Percentiles rank a stretch among this genome's conserved stretches.
phyloP scores from a whole-genome alignment of 169 alveolate species.

The Plasmodium gaboni region DNA sequence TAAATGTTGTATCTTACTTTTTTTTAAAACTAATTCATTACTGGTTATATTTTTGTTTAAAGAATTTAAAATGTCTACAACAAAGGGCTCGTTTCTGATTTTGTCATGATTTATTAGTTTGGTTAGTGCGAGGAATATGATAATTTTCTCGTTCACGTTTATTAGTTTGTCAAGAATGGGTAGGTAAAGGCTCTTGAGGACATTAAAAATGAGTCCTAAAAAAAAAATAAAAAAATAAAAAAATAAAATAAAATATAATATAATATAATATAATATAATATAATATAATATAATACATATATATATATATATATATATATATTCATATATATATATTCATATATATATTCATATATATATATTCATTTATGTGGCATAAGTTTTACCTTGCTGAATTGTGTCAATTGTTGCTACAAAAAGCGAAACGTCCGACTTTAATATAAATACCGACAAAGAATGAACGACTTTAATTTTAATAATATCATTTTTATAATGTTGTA shows the following conservation, averaged over 20 bases:
- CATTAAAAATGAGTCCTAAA: constrained; percentile 38
- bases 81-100: constrained; percentile 26
- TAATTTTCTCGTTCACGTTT: constrained; percentile 57
- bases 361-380: too few relatives aligned
- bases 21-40: constrained; percentile 56
- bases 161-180: constrained; percentile 50
- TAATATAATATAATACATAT: not conserved
- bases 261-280: too few relatives aligned
- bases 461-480: constrained; percentile 44
- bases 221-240: not conserved
- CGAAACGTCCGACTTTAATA: constrained; percentile 15
- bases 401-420: constrained; percentile 22
- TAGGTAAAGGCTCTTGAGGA: constrained; percentile 42
- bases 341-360: too few relatives aligned
- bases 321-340: not conserved
- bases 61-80: constrained; percentile 24
- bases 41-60: constrained; percentile 37
- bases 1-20: constrained; percentile 19
- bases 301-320: not conserved
- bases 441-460: constrained; percentile 33
- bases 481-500: constrained; percentile 81
- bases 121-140: constrained; percentile 38
- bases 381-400: constrained; percentile 18
- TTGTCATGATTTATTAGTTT: constrained; percentile 27
- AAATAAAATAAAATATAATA: not conserved